Evolutionary conservation across 2,329 filamentous ascomycete genomes (phyloP).

Genomic region (Cladosporium colombiae): DNA sequence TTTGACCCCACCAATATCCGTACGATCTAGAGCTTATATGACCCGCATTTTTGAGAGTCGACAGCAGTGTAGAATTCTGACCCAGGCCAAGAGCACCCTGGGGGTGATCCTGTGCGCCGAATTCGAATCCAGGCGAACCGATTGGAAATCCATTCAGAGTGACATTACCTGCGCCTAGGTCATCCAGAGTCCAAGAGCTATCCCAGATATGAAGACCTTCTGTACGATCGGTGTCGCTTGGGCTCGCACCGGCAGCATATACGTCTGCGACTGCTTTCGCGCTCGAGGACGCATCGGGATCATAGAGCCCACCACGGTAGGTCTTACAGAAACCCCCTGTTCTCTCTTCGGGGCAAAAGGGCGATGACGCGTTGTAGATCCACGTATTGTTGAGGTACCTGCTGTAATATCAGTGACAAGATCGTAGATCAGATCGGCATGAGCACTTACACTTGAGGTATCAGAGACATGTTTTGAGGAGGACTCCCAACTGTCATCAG

Average conservation of each 20-base stretch:
- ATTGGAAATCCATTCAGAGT: constrained; percentile 21
- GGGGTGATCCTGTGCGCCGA: constrained; percentile 16
- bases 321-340: constrained; percentile 21
- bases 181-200: constrained; percentile 22
- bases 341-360: constrained; percentile 21
- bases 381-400: constrained; percentile 25
- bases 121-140: constrained; percentile 24
- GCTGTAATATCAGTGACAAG: too few species aligned
- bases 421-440: too few species aligned
- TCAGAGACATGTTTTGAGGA: too few species aligned
- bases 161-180: constrained; percentile 15
- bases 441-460: too few species aligned
- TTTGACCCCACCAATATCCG: constrained; percentile 32
- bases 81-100: constrained; percentile 30
- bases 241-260: constrained; percentile 21
- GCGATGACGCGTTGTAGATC: constrained; percentile 24
- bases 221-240: constrained; percentile 22
- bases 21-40: constrained; percentile 31
- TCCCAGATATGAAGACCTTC: constrained; percentile 23
- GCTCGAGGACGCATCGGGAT: constrained; percentile 20
- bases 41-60: constrained; percentile 25
- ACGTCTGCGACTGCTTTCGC: not conserved
- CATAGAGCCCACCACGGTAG: constrained; percentile 24
- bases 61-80: constrained; percentile 33
- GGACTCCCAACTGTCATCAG: too few species aligned